Conservation (phyloP, 495 filamentous ascomycete species). For the Penicillium bialowiezense region DNA sequence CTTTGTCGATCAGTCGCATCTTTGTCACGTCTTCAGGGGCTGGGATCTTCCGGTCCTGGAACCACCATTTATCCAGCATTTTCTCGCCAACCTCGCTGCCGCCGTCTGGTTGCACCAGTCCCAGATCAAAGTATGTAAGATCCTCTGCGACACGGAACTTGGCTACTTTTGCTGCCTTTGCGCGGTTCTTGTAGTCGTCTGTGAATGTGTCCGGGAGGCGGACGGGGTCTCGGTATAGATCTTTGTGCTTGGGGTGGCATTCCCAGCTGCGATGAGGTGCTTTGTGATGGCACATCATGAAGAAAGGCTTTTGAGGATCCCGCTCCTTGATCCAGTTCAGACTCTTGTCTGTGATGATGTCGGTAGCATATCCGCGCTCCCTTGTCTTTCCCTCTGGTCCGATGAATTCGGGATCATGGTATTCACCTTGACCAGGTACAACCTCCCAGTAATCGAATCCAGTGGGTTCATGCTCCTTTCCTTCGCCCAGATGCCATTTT, state of each 20-base stretch:
- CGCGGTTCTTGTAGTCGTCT: slow-evolving; percentile 45
- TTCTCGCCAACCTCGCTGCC: slow-evolving; percentile 26
- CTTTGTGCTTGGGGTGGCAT: slow-evolving; percentile 35
- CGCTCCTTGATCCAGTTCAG: slow-evolving; percentile 32
- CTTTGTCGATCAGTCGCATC: slow-evolving; percentile 38
- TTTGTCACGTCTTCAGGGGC: slow-evolving; percentile 27
- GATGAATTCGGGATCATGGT: slow-evolving; percentile 40
- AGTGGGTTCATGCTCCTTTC: slow-evolving; percentile 33
- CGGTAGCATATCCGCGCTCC: slow-evolving; percentile 37
- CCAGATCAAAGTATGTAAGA: slow-evolving; percentile 40
- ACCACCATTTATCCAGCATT: slow-evolving; percentile 20
- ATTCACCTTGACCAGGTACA: slow-evolving; percentile 41
- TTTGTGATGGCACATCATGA: slow-evolving; percentile 49
- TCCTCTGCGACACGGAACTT: slow-evolving; percentile 44
- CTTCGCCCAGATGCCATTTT: slow-evolving; percentile 47
- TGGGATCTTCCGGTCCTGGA: slow-evolving; percentile 32
- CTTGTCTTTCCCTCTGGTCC: slow-evolving; percentile 16
- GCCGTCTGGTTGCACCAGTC: slow-evolving; percentile 42
- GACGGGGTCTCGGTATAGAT: slow-evolving; percentile 37
- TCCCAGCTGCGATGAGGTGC: slow-evolving; percentile 46
- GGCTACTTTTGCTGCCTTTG: slow-evolving; percentile 34
- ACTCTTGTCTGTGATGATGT: slow-evolving; percentile 43
- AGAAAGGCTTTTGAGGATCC: slow-evolving; percentile 36
- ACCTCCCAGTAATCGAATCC: slow-evolving; percentile 44
- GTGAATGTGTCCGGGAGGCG: slow-evolving; percentile 39